phyloP scores from a whole-genome alignment of 352 stramenopile genomes.

The Blastocystis sp. region DNA sequence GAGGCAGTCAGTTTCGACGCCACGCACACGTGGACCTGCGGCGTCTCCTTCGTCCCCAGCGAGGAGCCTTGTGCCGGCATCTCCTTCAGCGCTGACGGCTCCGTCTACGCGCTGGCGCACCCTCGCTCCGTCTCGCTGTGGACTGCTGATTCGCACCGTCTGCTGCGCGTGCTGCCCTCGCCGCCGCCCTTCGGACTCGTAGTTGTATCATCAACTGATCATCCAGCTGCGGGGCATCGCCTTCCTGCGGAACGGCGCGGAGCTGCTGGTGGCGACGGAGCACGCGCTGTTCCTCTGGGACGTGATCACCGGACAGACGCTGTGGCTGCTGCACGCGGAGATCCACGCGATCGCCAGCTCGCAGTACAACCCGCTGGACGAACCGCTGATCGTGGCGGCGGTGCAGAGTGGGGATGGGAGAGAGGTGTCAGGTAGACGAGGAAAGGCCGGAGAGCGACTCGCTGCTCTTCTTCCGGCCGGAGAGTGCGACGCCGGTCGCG shows the following conservation, averaged over 20 bases:
- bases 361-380: not conserved
- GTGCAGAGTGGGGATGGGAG: not conserved
- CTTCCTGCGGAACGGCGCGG: not conserved
- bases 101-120: not conserved
- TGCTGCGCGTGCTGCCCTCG: not conserved
- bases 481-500: not conserved
- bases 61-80: not conserved
- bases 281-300: constrained; percentile 16
- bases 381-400: not conserved
- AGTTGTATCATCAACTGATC: not conserved
- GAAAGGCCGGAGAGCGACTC: too few species aligned
- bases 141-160: not conserved
- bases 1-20: not conserved
- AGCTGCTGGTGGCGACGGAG: not conserved
- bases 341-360: not conserved
- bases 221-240: not conserved
- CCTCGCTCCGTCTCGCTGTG: not conserved
- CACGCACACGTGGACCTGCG: not conserved
- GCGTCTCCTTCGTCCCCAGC: not conserved
- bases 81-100: not conserved
- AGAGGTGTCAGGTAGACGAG: too few species aligned
- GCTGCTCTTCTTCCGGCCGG: not conserved
- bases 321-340: not conserved
- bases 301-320: not conserved
- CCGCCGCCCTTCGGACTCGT: not conserved